Evolutionary conservation across 1,284 basidiomycete genomes (phyloP).

Genomic region (Naganishia sp.): DNA sequence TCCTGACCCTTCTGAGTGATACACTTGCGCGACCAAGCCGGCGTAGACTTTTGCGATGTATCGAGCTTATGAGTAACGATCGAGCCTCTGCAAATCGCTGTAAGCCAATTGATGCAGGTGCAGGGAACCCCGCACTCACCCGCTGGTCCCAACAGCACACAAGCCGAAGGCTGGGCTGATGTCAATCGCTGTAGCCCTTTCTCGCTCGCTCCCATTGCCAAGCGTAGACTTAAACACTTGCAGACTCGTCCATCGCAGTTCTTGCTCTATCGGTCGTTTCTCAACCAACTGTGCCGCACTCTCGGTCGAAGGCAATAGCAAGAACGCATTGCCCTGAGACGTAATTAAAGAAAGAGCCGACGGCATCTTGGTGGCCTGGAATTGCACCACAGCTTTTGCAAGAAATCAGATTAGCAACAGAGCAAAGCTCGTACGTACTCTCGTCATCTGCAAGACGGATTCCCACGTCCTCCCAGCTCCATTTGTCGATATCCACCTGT

Average conservation of each 20-base stretch:
- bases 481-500: conserved; percentile 48
- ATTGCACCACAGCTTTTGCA: background rate
- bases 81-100: conserved; percentile 58
- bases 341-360: conserved; percentile 48
- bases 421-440: conserved; percentile 29
- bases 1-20: conserved; percentile 37
- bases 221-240: conserved; percentile 58
- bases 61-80: conserved; percentile 60
- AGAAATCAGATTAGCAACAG: background rate
- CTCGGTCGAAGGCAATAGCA: conserved; percentile 33
- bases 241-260: conserved; percentile 3
- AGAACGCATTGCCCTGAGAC: conserved; percentile 53
- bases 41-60: conserved; percentile 63
- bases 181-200: conserved; percentile 63
- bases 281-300: conserved; percentile 5
- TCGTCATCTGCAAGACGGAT: conserved; percentile 39
- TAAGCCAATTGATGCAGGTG: conserved; percentile 55
- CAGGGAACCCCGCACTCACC: conserved; percentile 56
- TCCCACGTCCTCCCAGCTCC: conserved; percentile 41
- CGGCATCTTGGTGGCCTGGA: conserved; percentile 39
- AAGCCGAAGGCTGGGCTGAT: conserved; percentile 83
- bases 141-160: conserved; percentile 74
- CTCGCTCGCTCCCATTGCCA: conserved; percentile 59
- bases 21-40: conserved; percentile 44
- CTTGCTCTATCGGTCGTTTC: background rate